A percentile compares a stretch with the other conserved stretches of the same genome.
These are phyloP conservation scores for Euphrasia confusa DNA, from an alignment of 257 asterid genomes.

Conservation along the genomic window DNA sequence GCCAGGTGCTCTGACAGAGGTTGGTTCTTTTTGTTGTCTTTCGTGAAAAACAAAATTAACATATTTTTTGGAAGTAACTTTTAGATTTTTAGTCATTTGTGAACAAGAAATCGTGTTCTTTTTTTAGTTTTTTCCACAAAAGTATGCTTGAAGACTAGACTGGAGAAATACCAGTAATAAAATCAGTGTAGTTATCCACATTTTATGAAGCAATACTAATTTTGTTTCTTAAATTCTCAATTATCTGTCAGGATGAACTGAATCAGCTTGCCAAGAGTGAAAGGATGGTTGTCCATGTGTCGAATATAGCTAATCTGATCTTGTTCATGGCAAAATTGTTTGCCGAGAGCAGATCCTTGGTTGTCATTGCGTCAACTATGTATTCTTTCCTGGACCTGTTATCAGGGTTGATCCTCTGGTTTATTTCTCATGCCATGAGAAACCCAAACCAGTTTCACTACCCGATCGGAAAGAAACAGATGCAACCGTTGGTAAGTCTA, in stretches of 20 bases:
- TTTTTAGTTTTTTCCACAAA: background rate
- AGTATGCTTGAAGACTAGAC: no score
- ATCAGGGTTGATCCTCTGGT: conserved; percentile 90
- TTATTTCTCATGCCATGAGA: conserved; percentile 80
- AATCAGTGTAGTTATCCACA: no score
- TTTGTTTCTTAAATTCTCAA: conserved; percentile 4
- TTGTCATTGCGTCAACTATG: conserved; percentile 87
- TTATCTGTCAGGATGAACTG: conserved; percentile 56
- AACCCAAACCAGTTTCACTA: conserved; percentile 69
- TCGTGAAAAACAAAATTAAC: no score
- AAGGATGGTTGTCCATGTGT: conserved; percentile 58
- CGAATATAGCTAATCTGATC: conserved; percentile 65
- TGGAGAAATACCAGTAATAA: no score
- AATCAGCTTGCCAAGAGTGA: conserved; percentile 72
- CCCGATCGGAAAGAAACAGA: conserved; percentile 86
- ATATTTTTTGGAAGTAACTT: background rate
- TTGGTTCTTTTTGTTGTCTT: conserved; percentile 11
- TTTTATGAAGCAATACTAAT: no score
- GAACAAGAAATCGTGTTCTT: background rate
- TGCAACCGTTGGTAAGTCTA: conserved; percentile 83
- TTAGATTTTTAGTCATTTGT: conserved; percentile 6
- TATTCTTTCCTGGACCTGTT: conserved; percentile 82
- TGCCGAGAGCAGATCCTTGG: conserved; percentile 89
- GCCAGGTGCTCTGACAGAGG: conserved; percentile 63
- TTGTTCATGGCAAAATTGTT: conserved; percentile 75